Base-by-base conservation (phyloP, 129 eudicot genomes). In the Pittosporum tobira region DNA sequence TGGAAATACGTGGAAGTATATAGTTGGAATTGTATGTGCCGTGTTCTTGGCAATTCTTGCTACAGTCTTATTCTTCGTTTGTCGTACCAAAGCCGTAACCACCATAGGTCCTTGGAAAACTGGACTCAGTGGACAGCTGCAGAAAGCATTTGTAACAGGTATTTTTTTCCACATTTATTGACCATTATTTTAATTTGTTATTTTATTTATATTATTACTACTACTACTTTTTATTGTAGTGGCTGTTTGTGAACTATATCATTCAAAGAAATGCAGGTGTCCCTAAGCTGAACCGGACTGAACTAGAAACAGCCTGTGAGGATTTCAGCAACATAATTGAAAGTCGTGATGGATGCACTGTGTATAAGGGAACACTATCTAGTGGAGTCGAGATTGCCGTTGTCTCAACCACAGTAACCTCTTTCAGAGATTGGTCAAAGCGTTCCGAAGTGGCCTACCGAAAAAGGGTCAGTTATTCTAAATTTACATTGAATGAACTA, bases 341-440 rank as follows among this genome's bases (percentile, higher is more conserved):
- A 36, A 72, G 76, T 18, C 57, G 34, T 37, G 85, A 87, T 59
- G 64, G 62, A 55, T 77, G 59, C 60, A 79, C 79, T 44, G 23
- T 91, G 57, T 91, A 87, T 80, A 91, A 91, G 75, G 99, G 99
- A 74, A 91, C 99, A 25, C 72, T 91, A 52, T 91, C 99, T 54
- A 87, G 82, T 65, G 96, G 99, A 62, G 94, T 87, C 13, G 96
- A 91, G 77, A 87, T 91, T 52, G 83, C 78, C 51, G 99, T 91
- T 57, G 80, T 65, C 43, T 72, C 96, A 40, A 81, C 94, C 45
- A 15, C 72, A 29, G 57, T 87, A 24, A 42, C 56, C 31, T 72
- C 81, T 53, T 57, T 68, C 37, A 77, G 53, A 49, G 88, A 87
- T 19, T 91, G 96, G 99, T 72, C 94, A 21, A 76, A 70, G 58